A percentile compares a stretch with the other conserved stretches of the same genome.
Evolutionary conservation across 805 yeast genomes (phyloP).

Genomic region (Kodamaea kaohsiungensis): DNA sequence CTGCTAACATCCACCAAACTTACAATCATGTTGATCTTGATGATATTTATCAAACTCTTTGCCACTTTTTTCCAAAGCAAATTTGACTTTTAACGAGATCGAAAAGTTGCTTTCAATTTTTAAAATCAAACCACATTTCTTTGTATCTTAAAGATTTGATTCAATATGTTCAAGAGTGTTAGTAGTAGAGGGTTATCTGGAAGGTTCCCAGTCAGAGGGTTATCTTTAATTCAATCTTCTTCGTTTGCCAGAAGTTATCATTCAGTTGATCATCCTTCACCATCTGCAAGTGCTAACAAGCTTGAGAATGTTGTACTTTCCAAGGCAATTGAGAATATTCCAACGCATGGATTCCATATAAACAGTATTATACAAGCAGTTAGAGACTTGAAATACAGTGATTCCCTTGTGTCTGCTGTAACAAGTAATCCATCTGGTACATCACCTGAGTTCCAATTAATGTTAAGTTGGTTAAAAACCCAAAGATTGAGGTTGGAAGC

Average conservation of each 20-base stretch:
- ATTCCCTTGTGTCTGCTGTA: conserved; percentile 47
- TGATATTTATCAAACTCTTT: background rate
- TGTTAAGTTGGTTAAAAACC: conserved; percentile 50
- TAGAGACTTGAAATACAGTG: conserved; percentile 51
- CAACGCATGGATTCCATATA: conserved; percentile 51
- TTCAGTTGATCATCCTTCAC: conserved; percentile 37
- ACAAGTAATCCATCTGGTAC: conserved; percentile 39
- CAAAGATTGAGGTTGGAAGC: conserved; percentile 39
- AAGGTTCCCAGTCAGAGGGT: background rate
- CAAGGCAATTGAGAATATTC: conserved; percentile 44
- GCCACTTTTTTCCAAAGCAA: background rate
- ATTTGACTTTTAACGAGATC: background rate
- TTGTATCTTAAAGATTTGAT: background rate
- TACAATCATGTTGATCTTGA: conserved; percentile 12
- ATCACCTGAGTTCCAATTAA: conserved; percentile 56
- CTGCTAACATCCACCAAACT: background rate
- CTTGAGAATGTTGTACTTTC: conserved; percentile 44
- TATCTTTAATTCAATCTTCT: background rate
- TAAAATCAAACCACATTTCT: background rate
- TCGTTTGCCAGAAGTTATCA: conserved; percentile 25
- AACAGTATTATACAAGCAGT: conserved; percentile 51
- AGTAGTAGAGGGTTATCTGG: background rate
- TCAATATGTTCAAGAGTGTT: background rate
- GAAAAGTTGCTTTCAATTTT: background rate
- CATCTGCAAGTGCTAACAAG: conserved; percentile 28